Evolutionary conservation across 2,329 filamentous ascomycete genomes (phyloP).

Genomic region (Exophiala sp.): DNA sequence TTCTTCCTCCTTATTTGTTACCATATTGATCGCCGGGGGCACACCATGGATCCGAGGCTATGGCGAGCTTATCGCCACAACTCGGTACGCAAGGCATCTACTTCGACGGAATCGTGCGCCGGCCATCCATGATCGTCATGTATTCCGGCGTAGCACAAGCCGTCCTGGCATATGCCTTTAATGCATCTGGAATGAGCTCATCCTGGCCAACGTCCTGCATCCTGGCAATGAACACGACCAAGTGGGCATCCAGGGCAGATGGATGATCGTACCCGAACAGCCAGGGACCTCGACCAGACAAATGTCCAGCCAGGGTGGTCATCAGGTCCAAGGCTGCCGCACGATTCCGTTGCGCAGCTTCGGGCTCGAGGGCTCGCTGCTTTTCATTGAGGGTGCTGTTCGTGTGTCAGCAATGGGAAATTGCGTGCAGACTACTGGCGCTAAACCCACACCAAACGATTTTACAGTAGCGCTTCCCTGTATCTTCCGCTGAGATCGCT

Average conservation of each 20-base stretch:
- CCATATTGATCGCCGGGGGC: no score
- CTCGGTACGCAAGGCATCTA: no score
- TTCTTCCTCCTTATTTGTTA: no score
- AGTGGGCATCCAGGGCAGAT: conserved; percentile 7
- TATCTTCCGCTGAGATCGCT: conserved; percentile 1
- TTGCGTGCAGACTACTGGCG: not conserved
- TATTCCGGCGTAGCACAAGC: conserved; percentile 4
- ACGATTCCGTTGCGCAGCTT: not conserved
- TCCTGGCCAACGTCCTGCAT: conserved; percentile 5
- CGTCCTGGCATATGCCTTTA: conserved; percentile 3
- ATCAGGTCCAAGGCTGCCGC: not conserved
- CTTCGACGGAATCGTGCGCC: not conserved
- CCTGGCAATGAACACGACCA: conserved; percentile 4
- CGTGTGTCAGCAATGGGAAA: not conserved
- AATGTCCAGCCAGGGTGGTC: not conserved
- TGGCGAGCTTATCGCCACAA: no score
- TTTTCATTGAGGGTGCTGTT: conserved; percentile 1
- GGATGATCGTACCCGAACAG: not conserved
- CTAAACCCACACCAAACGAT: conserved; percentile 5
- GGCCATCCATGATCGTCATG: conserved; percentile 2
- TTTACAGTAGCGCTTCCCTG: conserved; percentile 10
- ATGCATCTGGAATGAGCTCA: not conserved
- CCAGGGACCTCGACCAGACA: not conserved
- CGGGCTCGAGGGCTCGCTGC: not conserved
- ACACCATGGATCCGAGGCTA: no score